These are phyloP conservation scores for Colletotrichum endophyticum DNA, from an alignment of 2,329 filamentous ascomycete genomes.

Conservation along the genomic window DNA sequence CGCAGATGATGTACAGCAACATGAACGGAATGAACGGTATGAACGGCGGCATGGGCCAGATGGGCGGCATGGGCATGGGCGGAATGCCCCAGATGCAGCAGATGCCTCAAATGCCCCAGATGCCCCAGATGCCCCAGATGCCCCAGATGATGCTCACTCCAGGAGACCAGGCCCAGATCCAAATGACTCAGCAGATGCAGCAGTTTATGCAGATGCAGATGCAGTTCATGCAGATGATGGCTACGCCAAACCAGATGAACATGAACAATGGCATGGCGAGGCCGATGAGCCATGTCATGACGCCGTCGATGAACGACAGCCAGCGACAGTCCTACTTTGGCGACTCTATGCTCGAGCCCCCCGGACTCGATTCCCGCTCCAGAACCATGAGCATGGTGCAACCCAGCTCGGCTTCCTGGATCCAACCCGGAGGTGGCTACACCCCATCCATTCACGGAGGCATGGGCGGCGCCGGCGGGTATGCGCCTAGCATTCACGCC, in stretches of 20 bases:
- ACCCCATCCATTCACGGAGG: slow-evolving; percentile 51
- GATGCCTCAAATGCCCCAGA: slow-evolving; percentile 15
- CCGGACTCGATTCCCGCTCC: slow-evolving; percentile 49
- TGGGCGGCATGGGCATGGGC: slow-evolving; percentile 35
- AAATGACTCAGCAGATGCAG: slow-evolving; percentile 83
- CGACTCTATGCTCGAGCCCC: slow-evolving; percentile 50
- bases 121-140: slow-evolving; percentile 9
- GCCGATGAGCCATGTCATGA: slow-evolving; percentile 42
- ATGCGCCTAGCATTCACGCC: slow-evolving; percentile 55
- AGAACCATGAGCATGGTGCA: slow-evolving; percentile 88
- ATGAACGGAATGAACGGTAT: slow-evolving; percentile 27
- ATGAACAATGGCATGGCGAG: slow-evolving; percentile 30
- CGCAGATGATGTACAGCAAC: slow-evolving; percentile 43
- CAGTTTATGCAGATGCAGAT: slow-evolving; percentile 95
- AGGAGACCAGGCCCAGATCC: slow-evolving; percentile 76
- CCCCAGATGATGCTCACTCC: slow-evolving; percentile 57
- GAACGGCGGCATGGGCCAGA: slow-evolving; percentile 20
- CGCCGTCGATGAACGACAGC: slow-evolving; percentile 47
- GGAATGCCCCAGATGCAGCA: slow-evolving; percentile 28
- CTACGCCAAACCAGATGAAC: slow-evolving; percentile 38
- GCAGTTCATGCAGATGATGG: slow-evolving; percentile 91
- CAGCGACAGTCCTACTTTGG: slow-evolving; percentile 52
- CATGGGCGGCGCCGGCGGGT: slow-evolving; percentile 36
- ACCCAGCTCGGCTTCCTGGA: slow-evolving; percentile 65
- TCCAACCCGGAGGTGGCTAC: slow-evolving; percentile 52